Evolutionary conservation across 2,329 filamentous ascomycete genomes (phyloP).

Genomic region (Clarireedia monteithiana): DNA sequence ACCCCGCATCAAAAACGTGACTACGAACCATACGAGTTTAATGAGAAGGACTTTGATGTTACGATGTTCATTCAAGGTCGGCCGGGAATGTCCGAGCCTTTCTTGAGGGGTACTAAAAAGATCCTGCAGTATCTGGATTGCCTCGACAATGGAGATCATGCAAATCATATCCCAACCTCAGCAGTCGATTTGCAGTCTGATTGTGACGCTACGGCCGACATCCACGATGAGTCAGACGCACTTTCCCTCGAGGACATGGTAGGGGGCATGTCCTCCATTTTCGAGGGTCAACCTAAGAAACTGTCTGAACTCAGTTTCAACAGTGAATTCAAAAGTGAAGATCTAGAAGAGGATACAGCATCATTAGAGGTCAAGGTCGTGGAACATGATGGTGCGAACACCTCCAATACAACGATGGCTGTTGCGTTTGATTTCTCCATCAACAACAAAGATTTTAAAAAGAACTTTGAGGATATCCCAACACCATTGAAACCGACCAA

Average conservation of each 20-base stretch:
- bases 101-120: conserved; percentile 5
- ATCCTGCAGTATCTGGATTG: conserved; percentile 3
- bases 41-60: background rate
- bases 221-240: background rate
- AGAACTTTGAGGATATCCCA: no score
- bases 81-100: background rate
- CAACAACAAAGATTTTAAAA: no score
- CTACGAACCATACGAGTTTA: background rate
- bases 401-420: background rate
- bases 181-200: background rate
- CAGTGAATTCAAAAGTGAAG: background rate
- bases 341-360: background rate
- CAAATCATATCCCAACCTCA: no score
- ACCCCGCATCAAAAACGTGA: background rate
- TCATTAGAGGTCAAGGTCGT: background rate
- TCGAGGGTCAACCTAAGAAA: background rate
- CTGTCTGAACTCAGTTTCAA: background rate
- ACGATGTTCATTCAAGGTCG: background rate
- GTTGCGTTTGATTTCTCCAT: background rate
- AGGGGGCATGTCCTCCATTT: no score
- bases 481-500: no score
- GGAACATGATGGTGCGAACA: background rate
- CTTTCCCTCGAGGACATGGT: no score
- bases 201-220: background rate
- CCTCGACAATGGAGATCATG: background rate